Evolutionary conservation across 495 filamentous ascomycete genomes (phyloP).

Genomic region (Hypoxylon subgilvum): DNA sequence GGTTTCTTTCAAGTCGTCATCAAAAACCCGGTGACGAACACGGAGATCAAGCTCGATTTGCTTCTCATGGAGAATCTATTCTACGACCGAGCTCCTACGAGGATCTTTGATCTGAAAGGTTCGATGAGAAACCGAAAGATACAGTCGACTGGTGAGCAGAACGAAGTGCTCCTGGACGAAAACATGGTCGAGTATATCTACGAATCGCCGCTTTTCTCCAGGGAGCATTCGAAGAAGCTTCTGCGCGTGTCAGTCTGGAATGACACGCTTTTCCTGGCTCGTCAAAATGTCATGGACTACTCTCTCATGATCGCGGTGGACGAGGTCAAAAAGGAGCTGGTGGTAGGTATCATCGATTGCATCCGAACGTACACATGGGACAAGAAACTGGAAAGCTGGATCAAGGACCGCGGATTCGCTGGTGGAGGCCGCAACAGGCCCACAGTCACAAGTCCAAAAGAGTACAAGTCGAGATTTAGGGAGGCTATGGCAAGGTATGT

Average conservation of each 20-base stretch:
- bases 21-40: conserved; percentile 89
- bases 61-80: conserved; percentile 99
- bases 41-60: conserved; percentile 93
- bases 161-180: conserved; percentile 95
- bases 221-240: conserved; percentile 90
- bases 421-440: conserved; percentile 86
- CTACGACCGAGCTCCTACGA: conserved; percentile 87
- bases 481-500: conserved; percentile 97
- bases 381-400: conserved; percentile 98
- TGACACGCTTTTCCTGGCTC: conserved; percentile 89
- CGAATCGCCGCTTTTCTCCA: conserved; percentile 90
- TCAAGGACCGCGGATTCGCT: conserved; percentile 90
- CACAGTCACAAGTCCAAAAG: conserved; percentile 95
- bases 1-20: conserved; percentile 98
- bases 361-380: conserved; percentile 99
- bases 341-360: conserved; percentile 97
- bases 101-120: conserved; percentile 98
- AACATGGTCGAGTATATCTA: conserved; percentile 99
- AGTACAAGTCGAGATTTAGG: conserved; percentile 94
- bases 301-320: conserved; percentile 98
- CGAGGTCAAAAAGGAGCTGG: conserved; percentile 83
- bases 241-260: conserved; percentile 89
- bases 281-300: conserved; percentile 99
- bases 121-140: conserved; percentile 98
- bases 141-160: conserved; percentile 89